A percentile compares a stretch with the other conserved stretches of the same genome.
Evolutionary conservation across 495 filamentous ascomycete genomes (phyloP).

Genomic region (Penicillium riverlandense): DNA sequence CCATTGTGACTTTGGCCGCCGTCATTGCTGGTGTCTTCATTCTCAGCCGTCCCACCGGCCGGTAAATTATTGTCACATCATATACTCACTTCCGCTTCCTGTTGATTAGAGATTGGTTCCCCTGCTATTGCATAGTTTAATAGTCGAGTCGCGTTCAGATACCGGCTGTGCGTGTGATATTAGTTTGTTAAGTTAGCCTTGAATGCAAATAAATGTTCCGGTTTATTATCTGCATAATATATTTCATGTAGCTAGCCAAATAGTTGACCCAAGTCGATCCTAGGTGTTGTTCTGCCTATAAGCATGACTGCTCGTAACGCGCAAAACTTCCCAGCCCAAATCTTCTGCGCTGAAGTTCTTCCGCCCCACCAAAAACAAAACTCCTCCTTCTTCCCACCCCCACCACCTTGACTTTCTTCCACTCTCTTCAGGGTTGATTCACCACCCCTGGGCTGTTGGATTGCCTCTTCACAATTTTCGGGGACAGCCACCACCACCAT

Average conservation of each 20-base stretch:
- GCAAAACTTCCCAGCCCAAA: constrained; percentile 10
- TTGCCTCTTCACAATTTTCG: constrained; percentile 17
- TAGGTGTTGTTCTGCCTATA: neutral
- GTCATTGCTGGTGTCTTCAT: constrained; percentile 92
- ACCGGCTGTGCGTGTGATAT: constrained; percentile 22
- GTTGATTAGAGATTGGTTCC: neutral
- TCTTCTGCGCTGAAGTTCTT: constrained; percentile 22
- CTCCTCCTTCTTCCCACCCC: constrained; percentile 23
- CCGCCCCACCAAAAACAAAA: constrained; percentile 28
- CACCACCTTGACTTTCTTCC: constrained; percentile 19
- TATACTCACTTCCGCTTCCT: neutral
- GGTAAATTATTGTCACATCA: constrained; percentile 35
- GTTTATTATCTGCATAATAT: no score
- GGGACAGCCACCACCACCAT: constrained; percentile 45
- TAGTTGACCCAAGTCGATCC: no score
- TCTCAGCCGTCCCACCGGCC: constrained; percentile 67
- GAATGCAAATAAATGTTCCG: constrained; percentile 14
- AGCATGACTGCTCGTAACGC: constrained; percentile 4
- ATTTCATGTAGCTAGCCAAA: no score
- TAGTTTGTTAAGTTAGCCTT: constrained; percentile 18
- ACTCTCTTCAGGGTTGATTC: constrained; percentile 12
- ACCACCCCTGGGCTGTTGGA: constrained; percentile 15
- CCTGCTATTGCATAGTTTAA: no score
- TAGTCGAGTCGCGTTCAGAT: constrained; percentile 16
- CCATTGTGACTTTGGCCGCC: constrained; percentile 88